A percentile compares a stretch with the other conserved stretches of the same genome.
Conservation (phyloP, 2,329 filamentous ascomycete genomes). For the Aspergillus tubingensis region DNA sequence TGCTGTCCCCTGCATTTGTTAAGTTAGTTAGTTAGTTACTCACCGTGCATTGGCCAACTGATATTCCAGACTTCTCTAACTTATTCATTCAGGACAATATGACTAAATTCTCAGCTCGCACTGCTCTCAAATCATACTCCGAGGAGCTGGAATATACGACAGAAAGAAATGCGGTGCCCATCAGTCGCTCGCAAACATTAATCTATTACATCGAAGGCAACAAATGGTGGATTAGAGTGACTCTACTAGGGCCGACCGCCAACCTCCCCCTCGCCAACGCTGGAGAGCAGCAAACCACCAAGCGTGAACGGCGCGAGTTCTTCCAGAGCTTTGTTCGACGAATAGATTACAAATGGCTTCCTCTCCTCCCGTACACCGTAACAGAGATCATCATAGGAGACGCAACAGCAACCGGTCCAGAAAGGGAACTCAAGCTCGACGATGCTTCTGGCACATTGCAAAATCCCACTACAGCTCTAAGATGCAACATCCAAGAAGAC, state of each 20-base stretch:
- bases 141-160: constrained; percentile 13
- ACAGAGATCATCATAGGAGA: constrained; percentile 22
- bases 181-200: constrained; percentile 15
- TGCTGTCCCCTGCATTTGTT: too few species aligned
- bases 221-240: constrained; percentile 25
- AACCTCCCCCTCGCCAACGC: constrained; percentile 3
- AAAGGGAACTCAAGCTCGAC: background rate
- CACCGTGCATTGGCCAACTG: too few species aligned
- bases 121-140: constrained; percentile 11
- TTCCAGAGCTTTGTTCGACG: constrained; percentile 18
- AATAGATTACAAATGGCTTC: constrained; percentile 19
- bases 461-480: constrained; percentile 7
- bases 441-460: constrained; percentile 2
- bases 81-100: too few species aligned
- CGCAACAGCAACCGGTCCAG: background rate
- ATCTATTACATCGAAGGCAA: constrained; percentile 18
- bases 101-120: too few species aligned
- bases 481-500: constrained; percentile 16
- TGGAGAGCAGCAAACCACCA: constrained; percentile 12
- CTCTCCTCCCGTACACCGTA: constrained; percentile 22
- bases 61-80: too few species aligned
- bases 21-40: too few species aligned
- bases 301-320: constrained; percentile 18
- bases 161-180: constrained; percentile 9
- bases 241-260: constrained; percentile 12